Base-by-base conservation (phyloP, 441 rosid species). In the Gossypium davidsonii region DNA sequence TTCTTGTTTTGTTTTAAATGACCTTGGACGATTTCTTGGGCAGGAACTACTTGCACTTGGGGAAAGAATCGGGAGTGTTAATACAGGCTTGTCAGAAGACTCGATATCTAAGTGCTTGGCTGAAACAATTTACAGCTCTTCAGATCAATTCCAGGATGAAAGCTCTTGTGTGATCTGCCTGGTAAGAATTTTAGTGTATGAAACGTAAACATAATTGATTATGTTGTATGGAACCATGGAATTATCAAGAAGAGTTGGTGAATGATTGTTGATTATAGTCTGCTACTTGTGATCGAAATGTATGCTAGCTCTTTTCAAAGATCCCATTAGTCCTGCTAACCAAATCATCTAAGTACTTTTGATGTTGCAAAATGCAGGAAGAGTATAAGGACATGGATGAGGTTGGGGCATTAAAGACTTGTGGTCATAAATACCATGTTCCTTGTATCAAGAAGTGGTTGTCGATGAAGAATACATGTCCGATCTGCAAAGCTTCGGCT, bases 11-110 rank as follows among this genome's bases (percentile, higher is more conserved):
- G 39, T 65, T 26, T 70, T 49, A n/a, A 79, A 49, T 63, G 58
- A 20, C 66, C 44, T 59, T 52, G 56, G 31, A 65, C 74, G 64
- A 28, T 68, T 75, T 70, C 46, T 26, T 23, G 71, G 48, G 31
- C 91, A 94, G 97, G 98, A 94, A 59, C 79, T 94, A 66, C 90
- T 94, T 78, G 97, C 90, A 39, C 80, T 94, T 2, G 97, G 96
- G 17, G 98, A 94, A 83, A 91, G 96, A 79, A 94, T 94, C 51
- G 98, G 97, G 61, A 85, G 70, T 72, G 98, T 91, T 34, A 89
- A 78, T 78, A 93, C 96, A 3, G 97, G 98, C 39, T 80, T 93
- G 82, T 83, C 94, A 1, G 90, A 86, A 75, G 86, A 79, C 56
- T 68, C 70, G 67, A 75, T 91, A 80, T 80, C 88, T 6, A 86